Base-by-base conservation (phyloP, 495 filamentous ascomycete species). In the Penicillium desertorum region DNA sequence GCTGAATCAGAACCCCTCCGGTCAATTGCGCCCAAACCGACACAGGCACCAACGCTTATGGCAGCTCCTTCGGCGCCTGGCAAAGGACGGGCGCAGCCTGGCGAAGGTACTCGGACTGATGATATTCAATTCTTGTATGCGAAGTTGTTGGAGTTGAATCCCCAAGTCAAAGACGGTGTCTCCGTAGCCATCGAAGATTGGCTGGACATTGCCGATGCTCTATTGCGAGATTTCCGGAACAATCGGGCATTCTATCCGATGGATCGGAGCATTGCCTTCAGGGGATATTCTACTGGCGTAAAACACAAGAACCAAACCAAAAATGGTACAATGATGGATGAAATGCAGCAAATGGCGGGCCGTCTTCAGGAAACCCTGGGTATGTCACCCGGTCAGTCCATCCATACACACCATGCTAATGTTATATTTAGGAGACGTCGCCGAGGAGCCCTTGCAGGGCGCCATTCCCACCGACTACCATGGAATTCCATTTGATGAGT, bases 221-320 rank as follows among this genome's bases (percentile, higher is more conserved):
- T 97, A 19, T 78, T 92, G 17, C 83, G 92, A 60, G 89, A 92
- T 54, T 98, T 96, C 68, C 80, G 86, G 37, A 81, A 83, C 11
- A 88, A 86, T 54, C 87, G 85, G 57, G 76, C 82, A 6, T 92
- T 96, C 66, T 96, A 92, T 72, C 83, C 88, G 0, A 80, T 83
- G 68, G 84, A 88, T 30, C 88, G 86, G 58, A 85, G 85, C 58
- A 78, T 87, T 50, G 76, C 79, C 46, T 91, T 92, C 58, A 70
- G 87, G 56, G 86, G 88, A 23, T 87, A 87, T 69, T 75, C 74
- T 36, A 78, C 65, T 20, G 65, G 80, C 65, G 56, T 78, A 65
- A 64, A 81, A 70, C 66, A 74, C 60, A 70, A 73, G 32, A 75
- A 76, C 12, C 70, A 65, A 47, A 41, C 52, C 20, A 69, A 67